Conservation (phyloP, 768 basidiomycete species). For the Agaricus sinodeliciosus region DNA sequence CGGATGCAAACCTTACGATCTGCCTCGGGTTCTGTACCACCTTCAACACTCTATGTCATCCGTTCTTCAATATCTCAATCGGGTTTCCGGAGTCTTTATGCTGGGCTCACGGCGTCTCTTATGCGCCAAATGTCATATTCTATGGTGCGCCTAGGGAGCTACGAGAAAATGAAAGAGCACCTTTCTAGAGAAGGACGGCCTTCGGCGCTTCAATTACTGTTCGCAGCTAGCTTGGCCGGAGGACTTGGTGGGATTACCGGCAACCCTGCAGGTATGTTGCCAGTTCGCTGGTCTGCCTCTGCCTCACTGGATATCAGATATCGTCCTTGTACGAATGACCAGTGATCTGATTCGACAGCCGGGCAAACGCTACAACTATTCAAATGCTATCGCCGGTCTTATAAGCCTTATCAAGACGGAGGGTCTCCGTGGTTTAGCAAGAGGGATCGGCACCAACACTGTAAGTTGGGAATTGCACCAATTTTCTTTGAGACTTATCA, state of each 20-base stretch:
- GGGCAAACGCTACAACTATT: constrained; percentile 70
- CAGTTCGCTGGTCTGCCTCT: neutral
- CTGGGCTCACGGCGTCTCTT: constrained; percentile 76
- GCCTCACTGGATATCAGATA: constrained; percentile 34
- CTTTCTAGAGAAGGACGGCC: constrained; percentile 45
- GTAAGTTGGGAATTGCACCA: constrained; percentile 31
- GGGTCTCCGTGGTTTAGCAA: constrained; percentile 57
- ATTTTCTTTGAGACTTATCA: constrained; percentile 8
- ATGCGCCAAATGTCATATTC: constrained; percentile 91
- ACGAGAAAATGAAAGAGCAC: constrained; percentile 67
- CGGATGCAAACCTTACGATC: constrained; percentile 74
- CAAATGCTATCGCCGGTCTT: constrained; percentile 75
- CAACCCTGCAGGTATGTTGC: constrained; percentile 64
- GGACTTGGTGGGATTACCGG: constrained; percentile 80
- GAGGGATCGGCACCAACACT: constrained; percentile 76
- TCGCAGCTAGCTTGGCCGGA: constrained; percentile 68
- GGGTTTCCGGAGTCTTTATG: constrained; percentile 71
- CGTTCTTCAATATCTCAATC: constrained; percentile 56
- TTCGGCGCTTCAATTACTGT: constrained; percentile 47
- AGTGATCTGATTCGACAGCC: constrained; percentile 74
- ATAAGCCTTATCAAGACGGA: constrained; percentile 58
- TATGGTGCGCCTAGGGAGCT: constrained; percentile 75
- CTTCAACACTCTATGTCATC: constrained; percentile 62
- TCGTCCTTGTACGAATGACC: constrained; percentile 81
- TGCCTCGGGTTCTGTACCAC: constrained; percentile 38